Evolutionary conservation across 805 yeast species (phyloP), one percentile per base, ranked within the genome.

Genomic region (Lachancea waltii): DNA sequence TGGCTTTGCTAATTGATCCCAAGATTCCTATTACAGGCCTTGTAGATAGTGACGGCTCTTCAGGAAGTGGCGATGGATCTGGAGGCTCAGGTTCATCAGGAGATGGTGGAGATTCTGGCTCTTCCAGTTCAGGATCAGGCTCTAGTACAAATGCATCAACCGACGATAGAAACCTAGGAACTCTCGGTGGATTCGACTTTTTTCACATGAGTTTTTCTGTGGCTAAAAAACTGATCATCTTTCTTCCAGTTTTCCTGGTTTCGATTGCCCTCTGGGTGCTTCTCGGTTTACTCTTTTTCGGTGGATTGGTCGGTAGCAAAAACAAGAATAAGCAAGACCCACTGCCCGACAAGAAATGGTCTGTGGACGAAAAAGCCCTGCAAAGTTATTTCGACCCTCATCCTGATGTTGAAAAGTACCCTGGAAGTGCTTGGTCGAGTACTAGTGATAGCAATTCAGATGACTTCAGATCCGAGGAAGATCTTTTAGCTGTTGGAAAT

Each of bases 1-100:
- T 89, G 52, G 80, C 89, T 41, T 49, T 60, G 25, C 70, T 85
- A 58, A 82, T 90, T 47, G 96, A 89, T 58, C 47, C 54, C 2
- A 20, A 47, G 3, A 49, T 56, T 33, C 54, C 58, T 7, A 36
- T 56, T 23, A 45, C 49, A 5, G 53, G 56, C 16, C 37, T 50
- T 24, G 23, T 51, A 7, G 24, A 36, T 21, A 35, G 46, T 1
- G 24, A 26, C 2, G 29, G 42, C 13, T 38, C 41, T 7, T 14
- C 73, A 38, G 66, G 52, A 38, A 54, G 58, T 19, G 63, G 45
- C 7, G 47, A 48, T 54, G 40, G 61, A 58, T 32, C 44, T 31
- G 40, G 54, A 47, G 43, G 53, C 39, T 28, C 40, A 3, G 32
- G 39, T 15, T 36, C 41, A 4, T 18, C 28, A 11, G 11, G n/a